Evolutionary conservation across 1,284 basidiomycete genomes (phyloP).

Genomic region (Ustilago hordei): DNA sequence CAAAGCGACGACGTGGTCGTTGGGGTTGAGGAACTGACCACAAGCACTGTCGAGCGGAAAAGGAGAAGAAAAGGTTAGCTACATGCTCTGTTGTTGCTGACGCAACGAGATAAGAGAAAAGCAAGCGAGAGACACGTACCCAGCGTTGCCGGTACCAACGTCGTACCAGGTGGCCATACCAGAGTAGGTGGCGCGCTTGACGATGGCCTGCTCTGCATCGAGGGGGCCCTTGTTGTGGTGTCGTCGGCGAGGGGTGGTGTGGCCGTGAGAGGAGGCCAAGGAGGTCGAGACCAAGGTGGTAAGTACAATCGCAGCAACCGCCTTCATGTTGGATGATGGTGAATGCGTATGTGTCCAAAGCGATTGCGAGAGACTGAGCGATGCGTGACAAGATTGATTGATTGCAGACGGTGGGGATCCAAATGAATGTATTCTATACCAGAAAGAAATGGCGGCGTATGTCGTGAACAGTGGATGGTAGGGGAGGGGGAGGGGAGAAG

Average conservation of each 20-base stretch:
- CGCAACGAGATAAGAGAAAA: background rate
- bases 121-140: constrained; percentile 32
- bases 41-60: constrained; percentile 47
- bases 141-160: constrained; percentile 59
- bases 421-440: constrained; percentile 31
- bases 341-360: background rate
- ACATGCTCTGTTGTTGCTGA: background rate
- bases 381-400: constrained; percentile 15
- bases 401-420: constrained; percentile 15
- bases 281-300: constrained; percentile 35
- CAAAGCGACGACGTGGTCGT: constrained; percentile 60
- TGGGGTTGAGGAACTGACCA: constrained; percentile 46
- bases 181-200: constrained; percentile 49
- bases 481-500: constrained; percentile 8
- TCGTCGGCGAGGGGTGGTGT: constrained; percentile 20
- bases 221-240: constrained; percentile 39
- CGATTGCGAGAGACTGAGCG: background rate
- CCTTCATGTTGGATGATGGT: constrained; percentile 28
- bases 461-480: constrained; percentile 2
- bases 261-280: constrained; percentile 34
- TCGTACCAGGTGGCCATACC: constrained; percentile 63
- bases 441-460: constrained; percentile 1
- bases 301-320: constrained; percentile 32
- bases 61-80: background rate
- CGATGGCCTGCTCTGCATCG: constrained; percentile 32